Base-by-base conservation (phyloP, 2,329 filamentous ascomycete genomes). In the Nigrospora sphaerica region DNA sequence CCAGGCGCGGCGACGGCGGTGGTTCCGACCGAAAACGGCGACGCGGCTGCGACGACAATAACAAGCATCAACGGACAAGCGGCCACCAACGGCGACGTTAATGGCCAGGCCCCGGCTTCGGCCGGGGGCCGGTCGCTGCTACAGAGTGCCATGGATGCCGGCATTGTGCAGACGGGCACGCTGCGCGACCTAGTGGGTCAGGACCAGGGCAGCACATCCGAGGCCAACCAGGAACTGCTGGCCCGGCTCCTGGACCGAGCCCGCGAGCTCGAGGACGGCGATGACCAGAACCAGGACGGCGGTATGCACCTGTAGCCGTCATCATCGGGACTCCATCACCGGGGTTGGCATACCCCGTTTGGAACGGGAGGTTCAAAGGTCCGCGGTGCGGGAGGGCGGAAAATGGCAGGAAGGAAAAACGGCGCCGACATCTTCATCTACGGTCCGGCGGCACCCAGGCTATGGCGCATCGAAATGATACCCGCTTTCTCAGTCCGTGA, bases 101-200 rank as follows among this genome's bases (percentile, higher is more conserved):
- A 36, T 11, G 34, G 34, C 14, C 34, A 36, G 2, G 6, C 34
- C 14, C 34, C 34, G 7, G 34, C 16, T 11, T 4, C 14, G 14
- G 34, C 14, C 12, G 34, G 17, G 32, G 40, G 34, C 23, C 40
- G 40, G 40, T n/a, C 40, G 17, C 32, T 42, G 32, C 40, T 42
- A 6, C 40, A 42, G 32, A 12, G 16, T 6, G 40, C 40, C 6
- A 42, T 42, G 40, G 40, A 42, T 12, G 40, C 40, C 55, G 78
- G 78, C 18, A 82, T 78, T 1, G 80, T 82, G 54, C 73, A 78
- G 59, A 76, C 71, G 3, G 78, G 78, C 13, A 70, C 69, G n/a
- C 72, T 81, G 51, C 66, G 72, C 12, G 69, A 83, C 60, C 62
- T 85, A 46, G 68, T 74, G 47, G 63, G 68, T 49, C 68, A 69